Conservation (phyloP, 805 yeast genomes). For the Priceomyces melissophilus region DNA sequence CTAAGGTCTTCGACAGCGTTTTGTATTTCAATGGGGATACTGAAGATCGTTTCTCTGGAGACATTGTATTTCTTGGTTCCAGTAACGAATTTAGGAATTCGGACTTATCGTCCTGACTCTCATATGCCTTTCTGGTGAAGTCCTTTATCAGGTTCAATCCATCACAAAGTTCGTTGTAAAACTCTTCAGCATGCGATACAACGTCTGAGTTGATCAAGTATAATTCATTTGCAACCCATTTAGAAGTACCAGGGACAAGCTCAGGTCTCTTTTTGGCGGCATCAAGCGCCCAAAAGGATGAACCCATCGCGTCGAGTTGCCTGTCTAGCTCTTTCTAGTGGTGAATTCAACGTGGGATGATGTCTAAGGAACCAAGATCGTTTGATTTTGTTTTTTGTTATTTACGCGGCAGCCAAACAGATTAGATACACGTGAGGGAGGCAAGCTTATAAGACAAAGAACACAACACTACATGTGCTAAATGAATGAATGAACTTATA, state of each 20-base stretch:
- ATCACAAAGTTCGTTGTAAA: slow-evolving; percentile 35
- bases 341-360: no score
- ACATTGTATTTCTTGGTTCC: background rate
- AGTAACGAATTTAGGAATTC: background rate
- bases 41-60: slow-evolving; percentile 2
- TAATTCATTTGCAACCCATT: slow-evolving; percentile 48
- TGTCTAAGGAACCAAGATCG: no score
- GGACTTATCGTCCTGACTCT: slow-evolving; percentile 7
- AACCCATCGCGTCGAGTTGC: slow-evolving; percentile 4
- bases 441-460: no score
- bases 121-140: slow-evolving; percentile 34
- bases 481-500: no score
- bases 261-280: slow-evolving; percentile 26
- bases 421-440: no score
- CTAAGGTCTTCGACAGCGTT: background rate
- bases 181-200: slow-evolving; percentile 33
- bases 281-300: slow-evolving; percentile 30
- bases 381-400: no score
- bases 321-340: no score
- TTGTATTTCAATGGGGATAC: background rate
- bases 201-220: slow-evolving; percentile 28
- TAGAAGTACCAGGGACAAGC: slow-evolving; percentile 50
- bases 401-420: no score
- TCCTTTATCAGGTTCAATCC: slow-evolving; percentile 41
- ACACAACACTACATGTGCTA: no score